Evolutionary conservation across 169 alveolate genomes (phyloP), one percentile per base, ranked within the genome.

Genomic region (Cryptosporidium viatorum): DNA sequence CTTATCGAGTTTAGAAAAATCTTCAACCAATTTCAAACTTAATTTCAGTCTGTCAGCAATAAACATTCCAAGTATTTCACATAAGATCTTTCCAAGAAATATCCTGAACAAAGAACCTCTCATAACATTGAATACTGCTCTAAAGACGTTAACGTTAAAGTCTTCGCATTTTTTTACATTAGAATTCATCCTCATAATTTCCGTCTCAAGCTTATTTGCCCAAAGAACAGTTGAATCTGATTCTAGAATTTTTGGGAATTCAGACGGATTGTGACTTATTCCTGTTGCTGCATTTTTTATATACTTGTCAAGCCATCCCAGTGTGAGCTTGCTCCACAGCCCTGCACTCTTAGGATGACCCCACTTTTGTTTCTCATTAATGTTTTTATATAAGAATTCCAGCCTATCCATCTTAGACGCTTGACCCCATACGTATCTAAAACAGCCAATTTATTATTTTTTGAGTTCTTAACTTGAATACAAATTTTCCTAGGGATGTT

Each of bases 281-380:
- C 74, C 67, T 26, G 8, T 12, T 29, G 89, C 31, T 29, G 89
- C 71, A 18, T 37, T 45, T 12, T 62, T 39, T 39, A 80, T 60
- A 41, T 80, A 80, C 59, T 59, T 48, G 51, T 59, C 75, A 18
- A 80, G 39, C 89, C 89, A 80, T 39, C 75, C 75, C 33, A 80
- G 33, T 26, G 89, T 80, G 6, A 80, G 67, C 51, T 80, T 80
- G 68, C 89, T 80, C 89, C 89, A 80, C 29, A 80, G n/a, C 39
- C 80, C 70, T 9, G 75, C 41, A 45, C 41, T 41, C 23, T 21
- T 62, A 1, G 89, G 89, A 43, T 80, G 89, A 16, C 89, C 89
- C 73, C 75, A 80, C 43, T 23, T 67, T 59, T 80, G 89, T 55
- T 41, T 80, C 29, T 80, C 62, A 21, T 60, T 26, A 60, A 48